Conservation (phyloP, 257 asterid genomes). For the Solanum megistacrolobum region DNA sequence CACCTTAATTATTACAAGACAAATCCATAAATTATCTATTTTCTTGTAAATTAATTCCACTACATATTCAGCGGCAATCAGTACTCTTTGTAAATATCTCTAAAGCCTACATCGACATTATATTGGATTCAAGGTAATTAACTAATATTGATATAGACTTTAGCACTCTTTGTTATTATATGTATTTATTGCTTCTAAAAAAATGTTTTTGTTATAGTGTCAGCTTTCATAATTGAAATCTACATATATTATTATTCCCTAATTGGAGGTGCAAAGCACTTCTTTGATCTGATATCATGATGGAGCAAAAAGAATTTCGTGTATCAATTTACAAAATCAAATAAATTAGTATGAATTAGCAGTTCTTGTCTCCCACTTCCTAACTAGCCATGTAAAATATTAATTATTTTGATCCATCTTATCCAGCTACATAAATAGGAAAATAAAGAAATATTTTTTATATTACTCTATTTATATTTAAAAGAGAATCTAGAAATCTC, state of each 20-base stretch:
- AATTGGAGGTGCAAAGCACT: not conserved
- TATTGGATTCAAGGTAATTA: rapidly evolving
- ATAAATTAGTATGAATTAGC: not conserved
- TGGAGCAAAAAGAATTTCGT: not conserved
- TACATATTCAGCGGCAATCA: too few relatives aligned
- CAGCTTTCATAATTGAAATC: not conserved
- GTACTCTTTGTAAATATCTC: too few relatives aligned
- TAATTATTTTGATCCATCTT: not conserved
- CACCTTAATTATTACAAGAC: not conserved
- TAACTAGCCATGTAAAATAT: not conserved
- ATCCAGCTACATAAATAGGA: not conserved
- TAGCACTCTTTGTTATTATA: too few relatives aligned
- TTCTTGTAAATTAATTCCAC: too few relatives aligned
- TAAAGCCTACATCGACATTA: rapidly evolving
- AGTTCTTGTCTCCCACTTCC: constrained; percentile 3
- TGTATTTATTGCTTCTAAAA: not conserved
- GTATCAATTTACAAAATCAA: not conserved
- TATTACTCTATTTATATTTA: not conserved
- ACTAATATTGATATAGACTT: too few relatives aligned
- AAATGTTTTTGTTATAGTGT: not conserved
- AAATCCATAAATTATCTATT: not conserved
- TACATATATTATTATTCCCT: not conserved
- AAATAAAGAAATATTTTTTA: not conserved
- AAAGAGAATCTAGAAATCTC: not conserved
- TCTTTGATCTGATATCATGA: not conserved